These are phyloP conservation scores for Cladosporium sp. DNA, from an alignment of 2,329 filamentous ascomycete genomes.

Conservation along the genomic window DNA sequence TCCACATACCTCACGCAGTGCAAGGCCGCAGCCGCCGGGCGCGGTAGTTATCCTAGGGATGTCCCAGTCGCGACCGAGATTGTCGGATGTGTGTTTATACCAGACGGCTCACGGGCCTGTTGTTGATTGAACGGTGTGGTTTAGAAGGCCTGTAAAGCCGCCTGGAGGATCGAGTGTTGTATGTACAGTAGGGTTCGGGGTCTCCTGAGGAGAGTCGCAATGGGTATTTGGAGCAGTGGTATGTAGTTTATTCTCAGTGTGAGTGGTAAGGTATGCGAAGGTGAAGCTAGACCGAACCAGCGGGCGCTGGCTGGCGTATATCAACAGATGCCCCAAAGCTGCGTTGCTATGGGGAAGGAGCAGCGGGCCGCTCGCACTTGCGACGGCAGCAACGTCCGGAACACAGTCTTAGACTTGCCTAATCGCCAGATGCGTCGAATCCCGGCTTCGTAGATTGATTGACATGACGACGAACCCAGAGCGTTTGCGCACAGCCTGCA, in stretches of 20 bases:
- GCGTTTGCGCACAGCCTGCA: conserved; percentile 2
- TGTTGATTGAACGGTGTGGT: conserved; percentile 18
- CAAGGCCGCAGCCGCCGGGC: conserved; percentile 78
- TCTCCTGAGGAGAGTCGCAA: conserved; percentile 9
- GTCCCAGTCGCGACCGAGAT: conserved; percentile 14
- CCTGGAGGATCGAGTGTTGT: conserved; percentile 15
- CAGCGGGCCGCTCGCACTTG: conserved; percentile 12
- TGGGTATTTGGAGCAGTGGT: background rate
- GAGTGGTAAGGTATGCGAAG: conserved; percentile 14
- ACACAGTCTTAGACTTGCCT: conserved; percentile 12
- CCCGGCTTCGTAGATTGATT: background rate
- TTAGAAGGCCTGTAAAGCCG: conserved; percentile 17
- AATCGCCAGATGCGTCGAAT: background rate
- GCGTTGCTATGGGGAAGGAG: conserved; percentile 14
- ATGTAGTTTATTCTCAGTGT: conserved; percentile 3
- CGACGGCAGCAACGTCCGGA: conserved; percentile 13
- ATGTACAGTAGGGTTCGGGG: conserved; percentile 18
- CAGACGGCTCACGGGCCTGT: conserved; percentile 20
- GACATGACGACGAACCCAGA: conserved; percentile 3
- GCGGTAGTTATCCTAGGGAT: conserved; percentile 23
- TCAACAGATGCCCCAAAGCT: conserved; percentile 8
- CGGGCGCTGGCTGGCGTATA: conserved; percentile 15
- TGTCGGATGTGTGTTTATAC: conserved; percentile 3
- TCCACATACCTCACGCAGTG: conserved; percentile 73
- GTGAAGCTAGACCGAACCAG: conserved; percentile 10